These are phyloP conservation scores for Linnemannia exigua DNA, from an alignment of 192 early-diverging fungal species.

Conservation along the genomic window DNA sequence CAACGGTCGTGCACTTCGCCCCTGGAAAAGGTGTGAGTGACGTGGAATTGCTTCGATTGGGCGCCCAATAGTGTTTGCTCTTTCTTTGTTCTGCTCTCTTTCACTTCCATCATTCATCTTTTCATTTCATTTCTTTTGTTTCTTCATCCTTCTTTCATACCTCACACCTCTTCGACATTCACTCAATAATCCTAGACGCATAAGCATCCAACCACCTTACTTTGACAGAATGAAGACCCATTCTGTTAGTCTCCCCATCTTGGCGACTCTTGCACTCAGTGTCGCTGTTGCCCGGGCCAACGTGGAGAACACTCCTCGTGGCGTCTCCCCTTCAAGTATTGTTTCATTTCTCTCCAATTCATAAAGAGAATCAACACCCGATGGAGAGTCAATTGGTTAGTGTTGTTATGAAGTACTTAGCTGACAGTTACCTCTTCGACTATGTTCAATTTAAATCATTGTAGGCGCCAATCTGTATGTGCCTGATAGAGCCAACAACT, in stretches of 20 bases:
- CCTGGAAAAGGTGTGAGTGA: not conserved
- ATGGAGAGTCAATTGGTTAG: not conserved
- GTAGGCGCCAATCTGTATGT: constrained; percentile 27
- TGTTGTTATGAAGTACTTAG: not conserved
- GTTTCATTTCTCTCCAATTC: not conserved
- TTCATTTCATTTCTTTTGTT: not conserved
- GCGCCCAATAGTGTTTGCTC: not conserved
- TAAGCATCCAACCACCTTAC: not conserved
- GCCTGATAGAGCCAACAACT: constrained; percentile 40
- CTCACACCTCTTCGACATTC: not conserved
- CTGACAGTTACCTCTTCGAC: not conserved
- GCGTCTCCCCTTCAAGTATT: constrained; percentile 46
- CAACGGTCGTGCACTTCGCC: not conserved
- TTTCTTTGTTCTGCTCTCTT: not conserved
- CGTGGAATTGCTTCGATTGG: not conserved
- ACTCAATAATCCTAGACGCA: not conserved
- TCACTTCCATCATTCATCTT: not conserved
- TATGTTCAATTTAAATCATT: not conserved
- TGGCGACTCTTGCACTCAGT: constrained; percentile 33
- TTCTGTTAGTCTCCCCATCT: constrained; percentile 16
- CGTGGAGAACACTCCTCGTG: constrained; percentile 2
- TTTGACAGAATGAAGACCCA: constrained; percentile 22
- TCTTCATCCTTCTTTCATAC: not conserved
- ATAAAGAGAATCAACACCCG: not conserved
- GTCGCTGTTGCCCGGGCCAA: constrained; percentile 13